Conservation (phyloP, 805 yeast genomes). For the Spathaspora boniae region DNA sequence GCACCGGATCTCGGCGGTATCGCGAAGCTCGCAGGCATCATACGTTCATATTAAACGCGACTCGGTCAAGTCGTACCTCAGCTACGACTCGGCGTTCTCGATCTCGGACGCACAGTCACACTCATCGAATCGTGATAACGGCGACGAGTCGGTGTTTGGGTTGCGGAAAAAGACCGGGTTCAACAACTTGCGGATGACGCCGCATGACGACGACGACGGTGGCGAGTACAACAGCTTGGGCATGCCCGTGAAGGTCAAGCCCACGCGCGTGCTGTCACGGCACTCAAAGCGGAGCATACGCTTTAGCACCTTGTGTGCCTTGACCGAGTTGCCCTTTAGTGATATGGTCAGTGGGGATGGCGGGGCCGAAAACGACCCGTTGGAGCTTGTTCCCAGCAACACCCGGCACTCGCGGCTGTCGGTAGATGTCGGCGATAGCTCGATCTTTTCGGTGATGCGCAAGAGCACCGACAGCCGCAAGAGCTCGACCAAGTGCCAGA, state of each 20-base stretch:
- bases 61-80: constrained; percentile 49
- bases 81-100: constrained; percentile 59
- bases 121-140: constrained; percentile 11
- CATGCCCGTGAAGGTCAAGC: too few relatives aligned
- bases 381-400: too few relatives aligned
- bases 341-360: constrained; percentile 6
- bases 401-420: constrained; percentile 14
- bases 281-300: constrained; percentile 27
- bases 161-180: constrained; percentile 50
- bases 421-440: constrained; percentile 25
- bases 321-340: constrained; percentile 38
- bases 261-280: constrained; percentile 19
- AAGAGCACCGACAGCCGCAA: constrained; percentile 14
- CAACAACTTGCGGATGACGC: constrained; percentile 43
- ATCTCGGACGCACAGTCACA: constrained; percentile 18
- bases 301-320: constrained; percentile 35
- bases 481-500: constrained; percentile 12
- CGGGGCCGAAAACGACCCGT: neutral
- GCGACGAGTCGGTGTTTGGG: constrained; percentile 12
- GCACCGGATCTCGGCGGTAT: constrained; percentile 10
- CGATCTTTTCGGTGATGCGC: constrained; percentile 31
- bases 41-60: constrained; percentile 32
- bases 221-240: too few relatives aligned
- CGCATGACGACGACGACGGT: constrained; percentile 5
- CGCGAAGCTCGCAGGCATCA: constrained; percentile 30